These are phyloP conservation scores for Viridothelium virens DNA, from an alignment of 495 filamentous ascomycete genomes.

Conservation along the genomic window DNA sequence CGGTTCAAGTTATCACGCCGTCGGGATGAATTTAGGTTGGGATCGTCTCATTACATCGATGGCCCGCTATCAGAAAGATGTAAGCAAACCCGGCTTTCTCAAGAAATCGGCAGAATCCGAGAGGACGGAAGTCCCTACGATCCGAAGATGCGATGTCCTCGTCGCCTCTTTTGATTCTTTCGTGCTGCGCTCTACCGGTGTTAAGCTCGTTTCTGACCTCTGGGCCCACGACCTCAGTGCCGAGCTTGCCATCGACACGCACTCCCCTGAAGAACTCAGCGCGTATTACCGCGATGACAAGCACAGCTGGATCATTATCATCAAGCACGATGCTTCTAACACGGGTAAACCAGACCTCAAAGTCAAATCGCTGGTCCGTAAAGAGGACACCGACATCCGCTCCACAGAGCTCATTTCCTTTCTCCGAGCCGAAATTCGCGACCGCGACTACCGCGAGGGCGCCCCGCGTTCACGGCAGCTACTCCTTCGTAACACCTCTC, in stretches of 20 bases:
- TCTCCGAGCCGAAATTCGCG: constrained; percentile 75
- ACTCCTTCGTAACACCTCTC: constrained; percentile 29
- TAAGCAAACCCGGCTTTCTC: constrained; percentile 47
- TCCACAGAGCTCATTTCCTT: constrained; percentile 67
- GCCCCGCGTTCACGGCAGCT: constrained; percentile 38
- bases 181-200: constrained; percentile 62
- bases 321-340: constrained; percentile 64
- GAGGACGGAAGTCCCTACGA: background rate
- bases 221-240: constrained; percentile 81
- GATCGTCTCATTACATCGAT: constrained; percentile 65
- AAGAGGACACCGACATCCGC: constrained; percentile 76
- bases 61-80: constrained; percentile 54
- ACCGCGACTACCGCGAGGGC: constrained; percentile 59
- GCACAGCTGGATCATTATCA: constrained; percentile 78
- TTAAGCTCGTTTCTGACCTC: constrained; percentile 68
- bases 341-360: constrained; percentile 57
- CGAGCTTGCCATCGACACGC: constrained; percentile 67
- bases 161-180: constrained; percentile 77
- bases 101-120: constrained; percentile 54
- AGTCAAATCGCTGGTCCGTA: constrained; percentile 62
- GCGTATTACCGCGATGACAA: constrained; percentile 57
- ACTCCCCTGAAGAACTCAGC: constrained; percentile 61
- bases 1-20: constrained; percentile 56
- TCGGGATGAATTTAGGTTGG: constrained; percentile 88
- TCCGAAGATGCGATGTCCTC: constrained; percentile 64